Conservation (phyloP, 257 asterid genomes). For the Oldenlandia corymbosa region DNA sequence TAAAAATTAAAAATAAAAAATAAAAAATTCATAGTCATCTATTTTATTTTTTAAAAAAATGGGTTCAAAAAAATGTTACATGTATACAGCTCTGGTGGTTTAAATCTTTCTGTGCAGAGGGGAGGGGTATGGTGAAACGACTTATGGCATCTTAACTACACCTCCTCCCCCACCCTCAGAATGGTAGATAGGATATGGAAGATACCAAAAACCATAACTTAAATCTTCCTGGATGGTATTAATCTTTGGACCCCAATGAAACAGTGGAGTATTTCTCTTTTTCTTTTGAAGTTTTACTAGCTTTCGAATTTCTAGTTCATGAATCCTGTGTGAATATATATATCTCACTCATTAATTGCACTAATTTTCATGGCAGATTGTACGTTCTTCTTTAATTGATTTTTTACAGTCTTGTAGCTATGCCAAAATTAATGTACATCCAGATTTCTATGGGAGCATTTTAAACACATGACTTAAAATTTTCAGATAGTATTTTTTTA, state of each 20-base stretch:
- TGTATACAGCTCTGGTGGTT: slow-evolving; percentile 14
- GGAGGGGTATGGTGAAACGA: slow-evolving; percentile 21
- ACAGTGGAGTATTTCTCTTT: background rate
- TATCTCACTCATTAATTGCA: background rate
- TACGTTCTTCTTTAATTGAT: background rate
- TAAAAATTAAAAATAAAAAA: no score
- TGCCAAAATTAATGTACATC: no score
- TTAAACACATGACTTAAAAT: no score
- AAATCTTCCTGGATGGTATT: background rate
- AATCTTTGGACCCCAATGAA: background rate
- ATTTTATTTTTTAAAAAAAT: background rate
- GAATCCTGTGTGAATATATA: background rate
- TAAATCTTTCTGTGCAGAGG: slow-evolving; percentile 30
- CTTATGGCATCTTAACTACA: slow-evolving; percentile 26
- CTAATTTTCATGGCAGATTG: background rate
- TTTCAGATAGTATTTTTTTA: no score
- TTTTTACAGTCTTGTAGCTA: background rate
- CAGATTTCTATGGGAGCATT: no score
- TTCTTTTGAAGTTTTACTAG: background rate
- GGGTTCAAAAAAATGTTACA: no score
- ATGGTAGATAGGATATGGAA: background rate
- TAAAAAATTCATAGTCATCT: no score
- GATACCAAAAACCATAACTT: background rate
- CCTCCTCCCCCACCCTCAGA: background rate
- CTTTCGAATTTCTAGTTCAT: no score